phyloP scores from a whole-genome alignment of 352 stramenopile genomes.

The Pythium sukuiense region DNA sequence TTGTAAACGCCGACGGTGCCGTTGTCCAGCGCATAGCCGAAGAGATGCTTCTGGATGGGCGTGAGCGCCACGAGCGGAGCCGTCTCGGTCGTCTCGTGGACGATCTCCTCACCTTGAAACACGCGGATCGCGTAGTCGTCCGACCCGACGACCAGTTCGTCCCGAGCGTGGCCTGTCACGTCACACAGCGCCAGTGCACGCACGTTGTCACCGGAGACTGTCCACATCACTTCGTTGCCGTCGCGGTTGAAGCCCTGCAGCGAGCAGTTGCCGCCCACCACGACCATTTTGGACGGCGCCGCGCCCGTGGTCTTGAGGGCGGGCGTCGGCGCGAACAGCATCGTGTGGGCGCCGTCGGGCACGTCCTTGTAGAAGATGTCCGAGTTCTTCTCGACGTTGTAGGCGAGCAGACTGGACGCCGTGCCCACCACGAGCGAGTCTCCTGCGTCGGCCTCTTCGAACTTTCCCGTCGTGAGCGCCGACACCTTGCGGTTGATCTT shows the following conservation, averaged over 20 bases:
- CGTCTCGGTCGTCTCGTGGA: slow-evolving; percentile 89
- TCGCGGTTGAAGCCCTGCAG: slow-evolving; percentile 85
- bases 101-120: slow-evolving; percentile 88
- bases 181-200: slow-evolving; percentile 78
- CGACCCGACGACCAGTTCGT: slow-evolving; percentile 87
- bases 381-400: slow-evolving; percentile 93
- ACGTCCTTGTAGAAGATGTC: slow-evolving; percentile 94
- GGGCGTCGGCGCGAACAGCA: slow-evolving; percentile 67
- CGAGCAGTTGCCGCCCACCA: slow-evolving; percentile 93
- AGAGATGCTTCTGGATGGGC: slow-evolving; percentile 68
- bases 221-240: slow-evolving; percentile 89
- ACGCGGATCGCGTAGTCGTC: slow-evolving; percentile 91
- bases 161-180: slow-evolving; percentile 58
- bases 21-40: slow-evolving; percentile 89
- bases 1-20: slow-evolving; percentile 93
- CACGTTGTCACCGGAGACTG: slow-evolving; percentile 91
- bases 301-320: slow-evolving; percentile 33
- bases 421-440: slow-evolving; percentile 90
- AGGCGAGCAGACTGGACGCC: slow-evolving; percentile 88
- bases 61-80: slow-evolving; percentile 72
- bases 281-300: slow-evolving; percentile 62
- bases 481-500: slow-evolving; percentile 92
- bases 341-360: slow-evolving; percentile 81
- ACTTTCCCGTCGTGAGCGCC: slow-evolving; percentile 71
- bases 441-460: slow-evolving; percentile 47